These are phyloP conservation scores for Albophoma yamanashiensis DNA, from an alignment of 2,329 filamentous ascomycete species.

Conservation along the genomic window DNA sequence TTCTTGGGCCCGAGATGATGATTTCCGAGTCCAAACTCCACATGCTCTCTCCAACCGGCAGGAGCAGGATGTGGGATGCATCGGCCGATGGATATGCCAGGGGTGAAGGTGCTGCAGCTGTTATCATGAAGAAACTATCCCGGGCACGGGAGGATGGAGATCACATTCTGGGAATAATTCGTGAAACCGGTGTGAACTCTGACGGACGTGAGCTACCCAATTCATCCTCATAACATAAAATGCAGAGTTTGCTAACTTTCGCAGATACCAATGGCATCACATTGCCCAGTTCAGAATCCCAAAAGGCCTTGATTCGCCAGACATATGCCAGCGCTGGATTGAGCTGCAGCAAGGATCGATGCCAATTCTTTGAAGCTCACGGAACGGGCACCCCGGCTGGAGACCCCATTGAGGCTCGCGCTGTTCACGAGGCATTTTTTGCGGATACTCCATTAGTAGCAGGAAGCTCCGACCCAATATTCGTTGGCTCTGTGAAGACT, in stretches of 20 bases:
- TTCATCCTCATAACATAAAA: not conserved
- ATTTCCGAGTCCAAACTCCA: not conserved
- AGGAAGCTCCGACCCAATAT: not conserved
- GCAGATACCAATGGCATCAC: constrained; percentile 27
- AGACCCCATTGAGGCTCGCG: constrained; percentile 13
- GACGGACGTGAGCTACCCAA: constrained; percentile 20
- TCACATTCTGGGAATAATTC: constrained; percentile 21
- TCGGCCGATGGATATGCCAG: constrained; percentile 36
- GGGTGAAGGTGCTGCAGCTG: constrained; percentile 21
- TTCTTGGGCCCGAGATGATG: constrained; percentile 10
- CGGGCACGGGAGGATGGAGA: constrained; percentile 33
- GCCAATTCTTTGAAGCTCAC: constrained; percentile 33
- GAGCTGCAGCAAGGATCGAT: constrained; percentile 24
- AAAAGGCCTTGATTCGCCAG: constrained; percentile 12
- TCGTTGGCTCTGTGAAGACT: constrained; percentile 16
- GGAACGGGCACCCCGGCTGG: constrained; percentile 25
- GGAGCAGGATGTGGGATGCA: constrained; percentile 20
- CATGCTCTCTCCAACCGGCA: constrained; percentile 4
- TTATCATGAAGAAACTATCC: constrained; percentile 33
- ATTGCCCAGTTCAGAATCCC: constrained; percentile 6
- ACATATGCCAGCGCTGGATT: constrained; percentile 19
- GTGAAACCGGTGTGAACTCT: constrained; percentile 20
- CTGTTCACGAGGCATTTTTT: constrained; percentile 31
- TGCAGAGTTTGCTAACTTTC: not conserved
- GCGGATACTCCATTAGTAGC: not conserved